A percentile compares a stretch with the other conserved stretches of the same genome.
These are phyloP conservation scores for Hanseniaspora nectarophila DNA, from an alignment of 805 yeast species.

Conservation along the genomic window DNA sequence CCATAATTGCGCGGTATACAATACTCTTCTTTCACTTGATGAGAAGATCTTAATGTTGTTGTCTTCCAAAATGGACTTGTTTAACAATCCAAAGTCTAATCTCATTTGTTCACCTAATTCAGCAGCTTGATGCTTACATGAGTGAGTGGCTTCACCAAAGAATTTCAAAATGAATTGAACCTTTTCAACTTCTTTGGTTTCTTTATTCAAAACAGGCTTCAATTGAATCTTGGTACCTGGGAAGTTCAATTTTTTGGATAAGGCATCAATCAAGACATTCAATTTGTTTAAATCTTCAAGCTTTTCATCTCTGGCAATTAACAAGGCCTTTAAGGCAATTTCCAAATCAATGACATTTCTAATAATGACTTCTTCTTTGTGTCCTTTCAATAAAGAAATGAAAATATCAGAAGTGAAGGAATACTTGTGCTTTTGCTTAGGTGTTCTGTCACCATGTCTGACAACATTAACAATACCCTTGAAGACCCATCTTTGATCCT, in stretches of 20 bases:
- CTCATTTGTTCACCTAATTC: constrained; percentile 94
- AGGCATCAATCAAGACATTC: constrained; percentile 62
- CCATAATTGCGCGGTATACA: constrained; percentile 82
- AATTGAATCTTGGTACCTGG: constrained; percentile 96
- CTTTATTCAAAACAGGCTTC: constrained; percentile 67
- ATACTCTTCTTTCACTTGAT: constrained; percentile 87
- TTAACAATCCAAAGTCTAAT: constrained; percentile 77
- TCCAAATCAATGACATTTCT: constrained; percentile 76
- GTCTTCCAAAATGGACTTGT: constrained; percentile 55
- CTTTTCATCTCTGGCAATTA: constrained; percentile 63
- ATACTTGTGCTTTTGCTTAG: constrained; percentile 93
- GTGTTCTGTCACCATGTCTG: constrained; percentile 97
- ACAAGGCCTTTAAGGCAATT: constrained; percentile 75
- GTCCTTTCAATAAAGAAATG: constrained; percentile 78
- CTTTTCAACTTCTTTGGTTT: constrained; percentile 64
- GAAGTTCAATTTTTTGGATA: constrained; percentile 75
- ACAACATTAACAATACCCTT: constrained; percentile 85
- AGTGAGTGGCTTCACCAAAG: constrained; percentile 99
- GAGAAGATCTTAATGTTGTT: constrained; percentile 79
- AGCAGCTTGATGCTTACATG: constrained; percentile 85
- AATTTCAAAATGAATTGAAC: constrained; percentile 92
- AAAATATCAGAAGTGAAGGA: constrained; percentile 83
- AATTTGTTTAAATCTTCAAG: constrained; percentile 74
- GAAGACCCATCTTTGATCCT: constrained; percentile 83
- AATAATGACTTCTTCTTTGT: constrained; percentile 89